Evolutionary conservation across 78 protist species (phyloP), one percentile per base, ranked within the genome.

Genomic region (Speleostelium caveatum): DNA sequence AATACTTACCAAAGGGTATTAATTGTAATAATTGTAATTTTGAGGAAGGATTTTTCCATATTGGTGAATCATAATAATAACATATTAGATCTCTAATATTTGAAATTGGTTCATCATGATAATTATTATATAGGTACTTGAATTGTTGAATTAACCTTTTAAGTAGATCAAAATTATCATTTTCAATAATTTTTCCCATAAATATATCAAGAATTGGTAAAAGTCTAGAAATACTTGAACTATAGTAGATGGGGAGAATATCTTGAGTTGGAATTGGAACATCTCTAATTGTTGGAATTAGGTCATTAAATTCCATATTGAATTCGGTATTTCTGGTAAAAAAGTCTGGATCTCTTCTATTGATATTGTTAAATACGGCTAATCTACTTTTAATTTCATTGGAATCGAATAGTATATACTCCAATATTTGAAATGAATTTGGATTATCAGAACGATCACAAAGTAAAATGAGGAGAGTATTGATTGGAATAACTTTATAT

Each of bases 301-400:
- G 1, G 51, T 72, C 78, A 33, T 45, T 45, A 32, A 51, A 72
- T 45, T 19, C 17, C 19, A 6, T 32, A 53, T 72, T 72, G 45
- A 72, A 72, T 33, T 72, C 78, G 26, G 24, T 51, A 53, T 72
- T 72, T 42, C 51, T 72, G 26, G 19, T 33, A 32, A 72, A 72
- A 35, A 36, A 72, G n/a, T 72, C 39, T n/a, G 33, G 58, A 51
- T 53, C 78, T 17, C 28, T 61, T 61, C 36, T 30, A 3, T 61
- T 3, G 30, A 30, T 7, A 14, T 2, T 5, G 36, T 61, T 61
- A 8, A 24, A 22, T 39, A 4, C 24, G 35, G 12, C 10, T 22
- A 36, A 17, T 24, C 22, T 30, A 26, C 3, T n/a, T 24, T 24
- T 68, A n/a, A 28, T 26, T 45, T 33, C 68, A 3, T 4, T 3